phyloP scores from a whole-genome alignment of 148 eudicot genomes.

The Suaeda aralocaspica region DNA sequence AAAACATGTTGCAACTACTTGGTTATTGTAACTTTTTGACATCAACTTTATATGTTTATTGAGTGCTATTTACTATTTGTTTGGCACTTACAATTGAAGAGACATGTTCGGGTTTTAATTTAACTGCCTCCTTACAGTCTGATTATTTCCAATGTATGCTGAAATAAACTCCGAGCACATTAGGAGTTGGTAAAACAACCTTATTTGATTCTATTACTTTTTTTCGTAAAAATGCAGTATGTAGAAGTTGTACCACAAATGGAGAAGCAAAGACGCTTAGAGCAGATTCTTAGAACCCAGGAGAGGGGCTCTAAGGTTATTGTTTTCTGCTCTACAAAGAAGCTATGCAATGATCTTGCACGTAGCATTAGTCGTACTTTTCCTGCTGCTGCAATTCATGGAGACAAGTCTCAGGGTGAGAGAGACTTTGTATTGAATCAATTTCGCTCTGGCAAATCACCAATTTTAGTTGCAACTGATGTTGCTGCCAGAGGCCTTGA shows the following conservation, averaged over 20 bases:
- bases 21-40: background rate
- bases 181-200: background rate
- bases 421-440: slow-evolving; percentile 88
- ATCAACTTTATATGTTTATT: background rate
- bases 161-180: background rate
- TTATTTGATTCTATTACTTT: background rate
- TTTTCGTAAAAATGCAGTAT: slow-evolving; percentile 42
- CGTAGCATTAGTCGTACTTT: slow-evolving; percentile 74
- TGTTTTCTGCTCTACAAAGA: slow-evolving; percentile 88
- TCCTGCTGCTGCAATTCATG: slow-evolving; percentile 94
- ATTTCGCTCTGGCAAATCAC: slow-evolving; percentile 74
- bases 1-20: background rate
- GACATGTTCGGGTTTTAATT: background rate
- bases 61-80: background rate
- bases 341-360: slow-evolving; percentile 79
- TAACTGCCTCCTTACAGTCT: background rate
- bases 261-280: slow-evolving; percentile 89
- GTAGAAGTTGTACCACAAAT: slow-evolving; percentile 85
- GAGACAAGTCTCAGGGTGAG: slow-evolving; percentile 92
- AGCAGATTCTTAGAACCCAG: slow-evolving; percentile 84
- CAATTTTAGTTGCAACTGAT: slow-evolving; percentile 92
- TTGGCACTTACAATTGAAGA: background rate
- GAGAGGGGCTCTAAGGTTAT: slow-evolving; percentile 89
- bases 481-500: slow-evolving; percentile 99
- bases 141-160: background rate